A percentile compares a stretch with the other conserved stretches of the same genome.
Evolutionary conservation across 768 basidiomycete species (phyloP).

Genomic region (Lanmaoa pseudosensibilis): DNA sequence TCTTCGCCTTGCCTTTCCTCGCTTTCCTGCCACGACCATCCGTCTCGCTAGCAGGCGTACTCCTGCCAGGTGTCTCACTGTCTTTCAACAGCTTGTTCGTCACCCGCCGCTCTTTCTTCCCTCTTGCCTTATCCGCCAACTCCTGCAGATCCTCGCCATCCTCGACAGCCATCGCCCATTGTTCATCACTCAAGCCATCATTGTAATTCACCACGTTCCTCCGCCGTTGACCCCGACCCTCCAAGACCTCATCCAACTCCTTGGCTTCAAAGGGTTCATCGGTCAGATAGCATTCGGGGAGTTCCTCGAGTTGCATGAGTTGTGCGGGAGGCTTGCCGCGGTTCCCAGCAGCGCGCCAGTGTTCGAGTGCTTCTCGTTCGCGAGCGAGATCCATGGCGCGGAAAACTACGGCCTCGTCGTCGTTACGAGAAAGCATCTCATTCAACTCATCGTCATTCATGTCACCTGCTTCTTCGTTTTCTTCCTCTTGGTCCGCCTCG

Average conservation of each 20-base stretch:
- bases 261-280: conserved; percentile 79
- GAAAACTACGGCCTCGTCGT: conserved; percentile 77
- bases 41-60: conserved; percentile 63
- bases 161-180: conserved; percentile 85
- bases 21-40: conserved; percentile 54
- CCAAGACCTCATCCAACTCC: conserved; percentile 47
- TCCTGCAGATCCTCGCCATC: conserved; percentile 81
- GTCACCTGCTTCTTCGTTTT: conserved; percentile 86
- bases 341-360: conserved; percentile 73
- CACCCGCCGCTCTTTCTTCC: conserved; percentile 63
- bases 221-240: conserved; percentile 84
- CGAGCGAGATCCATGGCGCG: conserved; percentile 80
- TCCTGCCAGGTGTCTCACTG: conserved; percentile 58
- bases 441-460: conserved; percentile 97
- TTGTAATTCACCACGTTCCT: conserved; percentile 88
- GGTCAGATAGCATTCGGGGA: conserved; percentile 88
- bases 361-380: conserved; percentile 59
- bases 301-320: conserved; percentile 84
- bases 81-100: conserved; percentile 60
- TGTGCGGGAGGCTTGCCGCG: conserved; percentile 74
- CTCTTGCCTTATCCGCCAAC: conserved; percentile 61
- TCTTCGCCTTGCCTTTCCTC: conserved; percentile 62
- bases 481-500: conserved; percentile 87
- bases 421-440: conserved; percentile 82
- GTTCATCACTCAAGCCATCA: conserved; percentile 91